phyloP scores from a whole-genome alignment of 169 alveolate genomes.

The Cystoisospora suis region DNA sequence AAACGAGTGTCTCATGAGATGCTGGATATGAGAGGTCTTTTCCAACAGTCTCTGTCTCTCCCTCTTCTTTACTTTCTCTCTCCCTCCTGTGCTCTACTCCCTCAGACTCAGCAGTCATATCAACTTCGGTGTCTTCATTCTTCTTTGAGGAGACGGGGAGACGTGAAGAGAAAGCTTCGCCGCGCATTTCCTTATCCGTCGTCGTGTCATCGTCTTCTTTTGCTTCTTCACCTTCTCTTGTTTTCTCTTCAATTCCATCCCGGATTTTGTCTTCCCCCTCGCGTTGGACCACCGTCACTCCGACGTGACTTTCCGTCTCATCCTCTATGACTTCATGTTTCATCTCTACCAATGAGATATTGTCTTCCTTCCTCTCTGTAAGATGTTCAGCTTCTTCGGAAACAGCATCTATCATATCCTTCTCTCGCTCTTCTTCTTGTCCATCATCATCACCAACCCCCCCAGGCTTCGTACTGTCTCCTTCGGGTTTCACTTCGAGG shows the following conservation, averaged over 20 bases:
- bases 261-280: neutral
- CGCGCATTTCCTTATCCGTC: neutral
- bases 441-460: no score
- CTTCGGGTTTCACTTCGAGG: no score
- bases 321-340: no score
- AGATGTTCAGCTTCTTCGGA: neutral
- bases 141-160: neutral
- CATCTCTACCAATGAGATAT: no score
- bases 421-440: no score
- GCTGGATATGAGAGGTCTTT: neutral
- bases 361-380: no score
- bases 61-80: neutral
- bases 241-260: neutral
- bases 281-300: no score
- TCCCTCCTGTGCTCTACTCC: neutral
- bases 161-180: neutral
- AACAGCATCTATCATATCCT: neutral
- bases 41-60: neutral
- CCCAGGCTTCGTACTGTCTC: no score
- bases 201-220: neutral
- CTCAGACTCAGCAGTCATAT: neutral
- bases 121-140: no score
- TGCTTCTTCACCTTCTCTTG: neutral
- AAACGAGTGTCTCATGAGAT: neutral
- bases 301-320: slow-evolving; percentile 40